phyloP scores from a whole-genome alignment of 2,329 filamentous ascomycete genomes.

The Ophiostoma ips region DNA sequence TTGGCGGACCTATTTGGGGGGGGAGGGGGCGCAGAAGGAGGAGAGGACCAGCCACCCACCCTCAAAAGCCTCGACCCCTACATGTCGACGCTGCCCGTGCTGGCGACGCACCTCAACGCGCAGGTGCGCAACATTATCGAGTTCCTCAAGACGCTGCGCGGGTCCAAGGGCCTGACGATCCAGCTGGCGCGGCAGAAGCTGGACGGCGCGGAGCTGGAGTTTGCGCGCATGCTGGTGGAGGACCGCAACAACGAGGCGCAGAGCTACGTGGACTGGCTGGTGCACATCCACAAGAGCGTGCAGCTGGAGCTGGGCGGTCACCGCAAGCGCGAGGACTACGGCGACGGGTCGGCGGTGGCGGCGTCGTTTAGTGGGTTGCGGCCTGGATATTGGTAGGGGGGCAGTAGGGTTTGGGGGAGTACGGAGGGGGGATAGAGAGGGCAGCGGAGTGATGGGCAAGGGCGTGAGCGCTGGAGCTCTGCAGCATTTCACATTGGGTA shows the following conservation, averaged over 20 bases:
- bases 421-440: not conserved
- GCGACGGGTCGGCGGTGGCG: conserved; percentile 32
- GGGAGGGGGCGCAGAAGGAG: conserved; percentile 18
- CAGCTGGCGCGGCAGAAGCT: conserved; percentile 86
- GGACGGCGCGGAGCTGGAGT: conserved; percentile 93
- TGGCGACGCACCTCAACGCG: conserved; percentile 85
- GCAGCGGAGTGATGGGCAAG: not conserved
- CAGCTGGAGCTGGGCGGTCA: conserved; percentile 58
- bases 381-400: conserved; percentile 18
- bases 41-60: too few relatives aligned
- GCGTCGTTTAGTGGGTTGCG: conserved; percentile 36
- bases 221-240: conserved; percentile 79
- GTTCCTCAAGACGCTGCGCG: conserved; percentile 66
- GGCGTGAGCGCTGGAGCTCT: not conserved
- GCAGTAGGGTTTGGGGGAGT: too few relatives aligned
- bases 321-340: conserved; percentile 33
- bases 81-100: conserved; percentile 61
- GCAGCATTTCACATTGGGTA: not conserved
- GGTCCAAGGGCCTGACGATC: conserved; percentile 75
- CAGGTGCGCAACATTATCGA: conserved; percentile 90
- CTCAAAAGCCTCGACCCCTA: conserved; percentile 73
- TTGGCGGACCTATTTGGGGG: conserved; percentile 81
- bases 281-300: conserved; percentile 85
- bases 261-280: conserved; percentile 97
- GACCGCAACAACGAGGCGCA: conserved; percentile 96